Base-by-base conservation (phyloP, 2,329 filamentous ascomycete genomes). In the Botrytis fragariae region DNA sequence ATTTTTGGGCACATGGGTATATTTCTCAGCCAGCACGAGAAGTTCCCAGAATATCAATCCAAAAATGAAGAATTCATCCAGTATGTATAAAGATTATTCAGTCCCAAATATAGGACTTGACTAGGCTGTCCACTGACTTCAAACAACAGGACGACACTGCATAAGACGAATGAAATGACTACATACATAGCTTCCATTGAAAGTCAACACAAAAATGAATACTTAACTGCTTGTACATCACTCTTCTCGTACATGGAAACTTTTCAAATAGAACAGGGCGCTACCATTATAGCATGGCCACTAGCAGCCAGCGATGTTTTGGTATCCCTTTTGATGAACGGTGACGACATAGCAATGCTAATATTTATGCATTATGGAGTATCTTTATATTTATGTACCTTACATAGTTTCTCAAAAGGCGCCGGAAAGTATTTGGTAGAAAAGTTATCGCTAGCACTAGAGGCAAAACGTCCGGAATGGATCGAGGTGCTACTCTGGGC, bases 311-410 rank as follows among this genome's bases (percentile, higher is more conserved):
- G 20, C 44, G 44, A 65, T 22, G 18, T 20, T n/a, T 7, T 65
- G 12, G 12, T 67, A 16, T 18, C 32, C 25, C 63, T 51, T 37
- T 20, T 67, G 18, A 14, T 51, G 18, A 25, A 45, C 2, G 8
- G 25, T n/a, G 63, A 67, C 22, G 44, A 67, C 9, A 37, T 67
- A 39, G 22, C 63, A 67, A 67, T 35, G 29, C 22, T 65, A 37
- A 51, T 67, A 18, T 51, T 67, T 35, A 37, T 67, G 22, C 63
- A 67, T 51, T 67, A 67, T 37, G 63, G 63, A n/a, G 63, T 67
- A 51, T 22, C 7, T 1, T 14, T 67, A 51, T 67, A 67, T 67
- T 25, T 67, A 22, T 51, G 29, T n/a, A 67, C 22, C 14, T 37
- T 67, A 10, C 32, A 48, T 65, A 25, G 44, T 37, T 67, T 67